Base-by-base conservation (phyloP, 164 flowering plant genomes). In the Liquidambar formosana region DNA sequence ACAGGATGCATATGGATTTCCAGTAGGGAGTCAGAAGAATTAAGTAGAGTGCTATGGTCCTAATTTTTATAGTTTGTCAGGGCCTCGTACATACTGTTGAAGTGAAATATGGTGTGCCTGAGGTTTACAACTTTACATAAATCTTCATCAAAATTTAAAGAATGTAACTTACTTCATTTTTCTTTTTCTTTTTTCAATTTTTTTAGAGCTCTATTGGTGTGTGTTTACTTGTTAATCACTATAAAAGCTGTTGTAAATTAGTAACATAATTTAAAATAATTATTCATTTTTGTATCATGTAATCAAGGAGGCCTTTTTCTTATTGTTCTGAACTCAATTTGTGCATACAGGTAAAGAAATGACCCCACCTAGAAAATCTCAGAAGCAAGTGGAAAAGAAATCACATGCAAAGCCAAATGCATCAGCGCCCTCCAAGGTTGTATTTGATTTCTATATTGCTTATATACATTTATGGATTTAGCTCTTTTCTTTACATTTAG, bases 391-490 rank as follows among this genome's bases (percentile, higher is more conserved):
- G 68, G 83, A 84, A 48, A 75, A 71, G 79, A 64, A 61, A 59
- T n/a, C 72, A 45, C 76, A 38, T 51, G 65, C 75, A 68, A 80
- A 79, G 68, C 47, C 72, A 67, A 66, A 64, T 71, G 68, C 66
- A 15, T 61, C 87, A 63, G 65, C 71, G 57, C 64, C 82, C 27
- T 66, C 78, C 8, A 78, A 86, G 90, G 94, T 88, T 62, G 57
- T 26, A 69, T 33, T 33, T 45, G 43, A 56, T 47, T 53, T 54
- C 15, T 54, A 13, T 26, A 18, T 10, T 16, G 54, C 54, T 18
- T 6, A 19, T 18, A 54, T 23, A 27, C 27, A 19, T 27, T 11
- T 49, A 60, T 52, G 18, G n/a, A 15, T 46, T 49, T n/a, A 60
- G n/a, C 46, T n/a, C 19, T 61, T 28, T 52, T 25, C 38, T 58